Evolutionary conservation across 768 basidiomycete species (phyloP), one percentile per base, ranked within the genome.

Genomic region (Tubosaeta sp.): DNA sequence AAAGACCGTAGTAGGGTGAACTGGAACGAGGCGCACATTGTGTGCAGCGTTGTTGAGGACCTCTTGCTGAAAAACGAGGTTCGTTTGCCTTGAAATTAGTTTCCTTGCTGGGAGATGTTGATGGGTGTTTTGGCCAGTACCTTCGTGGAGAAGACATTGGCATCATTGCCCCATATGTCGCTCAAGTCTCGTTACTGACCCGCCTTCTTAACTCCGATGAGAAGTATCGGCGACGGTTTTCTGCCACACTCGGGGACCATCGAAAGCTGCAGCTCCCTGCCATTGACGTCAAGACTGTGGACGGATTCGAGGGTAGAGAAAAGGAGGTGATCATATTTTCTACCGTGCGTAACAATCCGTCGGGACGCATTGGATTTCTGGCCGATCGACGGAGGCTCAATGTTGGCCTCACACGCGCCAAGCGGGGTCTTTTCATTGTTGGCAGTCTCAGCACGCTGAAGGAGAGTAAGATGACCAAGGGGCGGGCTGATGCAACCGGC

Each of bases 221-320:
- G 35, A 74, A 75, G 54, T 79, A 82, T 46, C 68, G 69, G 38
- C 66, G 66, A 46, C 81, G 84, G 0, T 87, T 92, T 64, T 66
- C 70, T 35, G 63, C 68, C 6, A 76, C 81, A 0, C 75, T 95
- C 22, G 92, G 91, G 19, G 69, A 76, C 13, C 76, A 77, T 43
- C 83, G 91, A 25, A 82, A 77, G 17, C 73, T 79, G 70, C 84
- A 94, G 57, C 67, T 91, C 7, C 63, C 71, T 0, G 66, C 79
- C 48, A 78, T 97, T 47, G 93, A 95, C 68, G 80, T 95, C 61
- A 91, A 89, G 72, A 95, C 93, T 0, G 93, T 97, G 13, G 93
- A 97, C 60, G 93, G 93, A 17, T 97, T 95, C 66, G 91, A 97
- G 68, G 93, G 93, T 12, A 79, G 91, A 42, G 91, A 97, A 73